Percentiles rank a stretch among this genome's conserved stretches.
Evolutionary conservation across 306 rosid genomes (phyloP).

Genomic region (Astragalus glycyphyllos): DNA sequence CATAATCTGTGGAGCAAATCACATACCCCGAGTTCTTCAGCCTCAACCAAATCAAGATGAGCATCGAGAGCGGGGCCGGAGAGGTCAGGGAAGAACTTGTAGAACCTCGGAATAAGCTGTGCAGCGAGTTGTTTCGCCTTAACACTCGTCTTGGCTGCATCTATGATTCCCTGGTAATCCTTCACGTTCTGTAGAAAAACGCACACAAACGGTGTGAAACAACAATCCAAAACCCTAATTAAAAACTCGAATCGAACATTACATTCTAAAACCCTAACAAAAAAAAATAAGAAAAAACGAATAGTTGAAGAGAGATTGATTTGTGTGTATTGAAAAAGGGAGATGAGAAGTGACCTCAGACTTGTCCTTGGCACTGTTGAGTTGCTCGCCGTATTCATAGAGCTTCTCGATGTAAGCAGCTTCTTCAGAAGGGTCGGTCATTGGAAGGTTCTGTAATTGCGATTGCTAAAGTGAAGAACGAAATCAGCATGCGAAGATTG

Average conservation of each 20-base stretch:
- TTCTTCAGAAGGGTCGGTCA: constrained; percentile 79
- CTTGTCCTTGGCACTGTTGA: constrained; percentile 86
- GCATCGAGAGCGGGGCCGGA: constrained; percentile 77
- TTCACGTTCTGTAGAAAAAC: constrained; percentile 57
- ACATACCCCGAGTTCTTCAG: constrained; percentile 94
- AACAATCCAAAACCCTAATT: constrained; percentile 44
- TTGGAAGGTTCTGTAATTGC: constrained; percentile 44
- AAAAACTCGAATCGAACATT: background rate
- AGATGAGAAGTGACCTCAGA: constrained; percentile 62
- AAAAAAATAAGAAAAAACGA: background rate
- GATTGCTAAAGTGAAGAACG: constrained; percentile 33
- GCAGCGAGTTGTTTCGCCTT: constrained; percentile 97
- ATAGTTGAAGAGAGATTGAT: background rate
- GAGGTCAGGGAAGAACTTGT: constrained; percentile 84
- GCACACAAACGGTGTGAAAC: background rate
- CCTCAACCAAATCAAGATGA: constrained; percentile 93
- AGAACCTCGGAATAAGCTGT: constrained; percentile 94
- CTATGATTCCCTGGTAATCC: constrained; percentile 88
- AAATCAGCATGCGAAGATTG: constrained; percentile 45
- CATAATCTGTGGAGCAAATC: background rate
- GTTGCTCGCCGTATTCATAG: constrained; percentile 90
- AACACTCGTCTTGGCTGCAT: constrained; percentile 80
- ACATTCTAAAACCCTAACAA: constrained; percentile 44
- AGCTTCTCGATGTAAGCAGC: constrained; percentile 82
- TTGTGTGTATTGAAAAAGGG: background rate